phyloP scores from a whole-genome alignment of 805 yeast genomes.

The Nakazawaea populi region DNA sequence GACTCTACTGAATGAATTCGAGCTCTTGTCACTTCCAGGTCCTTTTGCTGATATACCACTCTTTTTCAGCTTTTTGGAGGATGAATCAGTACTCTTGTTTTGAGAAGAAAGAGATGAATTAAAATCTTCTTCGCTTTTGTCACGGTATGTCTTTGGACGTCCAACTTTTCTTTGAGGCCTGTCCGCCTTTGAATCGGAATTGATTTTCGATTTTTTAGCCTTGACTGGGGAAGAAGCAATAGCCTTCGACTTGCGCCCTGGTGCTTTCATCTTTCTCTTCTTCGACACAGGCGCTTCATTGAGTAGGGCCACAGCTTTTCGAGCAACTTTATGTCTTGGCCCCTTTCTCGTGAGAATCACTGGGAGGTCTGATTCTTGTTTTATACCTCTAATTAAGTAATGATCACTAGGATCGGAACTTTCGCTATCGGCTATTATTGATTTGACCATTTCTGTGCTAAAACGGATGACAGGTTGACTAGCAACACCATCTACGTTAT shows the following conservation, averaged over 20 bases:
- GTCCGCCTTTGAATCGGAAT: neutral
- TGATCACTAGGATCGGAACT: neutral
- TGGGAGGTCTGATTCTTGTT: neutral
- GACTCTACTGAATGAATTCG: slow-evolving; percentile 14
- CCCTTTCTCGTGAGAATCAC: neutral
- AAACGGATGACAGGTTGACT: neutral
- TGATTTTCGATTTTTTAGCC: neutral
- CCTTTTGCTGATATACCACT: neutral
- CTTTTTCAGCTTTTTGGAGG: neutral
- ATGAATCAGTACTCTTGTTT: neutral
- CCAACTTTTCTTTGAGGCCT: slow-evolving; percentile 16
- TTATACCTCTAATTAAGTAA: neutral
- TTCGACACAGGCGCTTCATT: neutral
- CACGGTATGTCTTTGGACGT: neutral
- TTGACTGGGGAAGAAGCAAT: neutral
- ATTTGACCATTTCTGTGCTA: neutral
- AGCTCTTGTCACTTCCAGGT: neutral
- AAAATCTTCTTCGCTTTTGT: neutral
- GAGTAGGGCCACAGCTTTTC: neutral
- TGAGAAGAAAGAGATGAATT: neutral
- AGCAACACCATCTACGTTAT: slow-evolving; percentile 11
- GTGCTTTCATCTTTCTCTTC: neutral
- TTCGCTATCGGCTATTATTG: neutral
- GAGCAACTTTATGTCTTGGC: neutral
- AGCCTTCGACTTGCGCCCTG: neutral